A percentile compares a stretch with the other conserved stretches of the same genome.
Conservation (phyloP, 75 land plant genomes). For the Pinus taeda region DNA sequence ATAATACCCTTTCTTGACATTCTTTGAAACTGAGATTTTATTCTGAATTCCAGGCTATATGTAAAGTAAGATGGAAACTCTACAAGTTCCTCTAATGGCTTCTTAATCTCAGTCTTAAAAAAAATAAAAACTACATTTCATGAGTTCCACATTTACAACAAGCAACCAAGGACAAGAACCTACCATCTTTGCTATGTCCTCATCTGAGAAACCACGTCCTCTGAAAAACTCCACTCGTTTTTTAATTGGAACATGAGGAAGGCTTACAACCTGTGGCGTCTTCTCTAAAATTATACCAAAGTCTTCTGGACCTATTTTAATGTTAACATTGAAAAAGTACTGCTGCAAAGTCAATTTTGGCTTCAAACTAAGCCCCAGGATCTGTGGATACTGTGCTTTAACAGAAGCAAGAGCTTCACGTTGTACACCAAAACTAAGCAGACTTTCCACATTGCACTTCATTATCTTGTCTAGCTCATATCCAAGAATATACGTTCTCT, state of each 20-base stretch:
- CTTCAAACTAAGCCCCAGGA: no score
- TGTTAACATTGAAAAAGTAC: no score
- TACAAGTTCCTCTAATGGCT: slow-evolving; percentile 54
- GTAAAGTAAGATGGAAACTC: slow-evolving; percentile 76
- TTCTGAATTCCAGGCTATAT: slow-evolving; percentile 65
- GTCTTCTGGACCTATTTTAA: no score
- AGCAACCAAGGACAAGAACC: slow-evolving; percentile 62
- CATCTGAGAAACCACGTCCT: slow-evolving; percentile 37
- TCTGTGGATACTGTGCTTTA: no score
- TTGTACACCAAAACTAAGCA: no score
- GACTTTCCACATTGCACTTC: no score
- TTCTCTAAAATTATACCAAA: no score
- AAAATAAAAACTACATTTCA: slow-evolving; percentile 67
- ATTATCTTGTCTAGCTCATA: slow-evolving; percentile 26
- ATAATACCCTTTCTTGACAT: slow-evolving; percentile 44
- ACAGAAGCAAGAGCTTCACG: no score
- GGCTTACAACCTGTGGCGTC: slow-evolving; percentile 74
- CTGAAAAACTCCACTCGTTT: slow-evolving; percentile 54
- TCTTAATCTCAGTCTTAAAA: slow-evolving; percentile 62
- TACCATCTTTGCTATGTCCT: slow-evolving; percentile 70
- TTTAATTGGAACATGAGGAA: slow-evolving; percentile 48
- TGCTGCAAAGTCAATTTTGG: no score
- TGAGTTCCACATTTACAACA: slow-evolving; percentile 27
- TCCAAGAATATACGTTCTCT: slow-evolving; percentile 60
- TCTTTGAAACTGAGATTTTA: slow-evolving; percentile 60